phyloP scores from a whole-genome alignment of 768 basidiomycete species.

The Neoboletus magnificus region DNA sequence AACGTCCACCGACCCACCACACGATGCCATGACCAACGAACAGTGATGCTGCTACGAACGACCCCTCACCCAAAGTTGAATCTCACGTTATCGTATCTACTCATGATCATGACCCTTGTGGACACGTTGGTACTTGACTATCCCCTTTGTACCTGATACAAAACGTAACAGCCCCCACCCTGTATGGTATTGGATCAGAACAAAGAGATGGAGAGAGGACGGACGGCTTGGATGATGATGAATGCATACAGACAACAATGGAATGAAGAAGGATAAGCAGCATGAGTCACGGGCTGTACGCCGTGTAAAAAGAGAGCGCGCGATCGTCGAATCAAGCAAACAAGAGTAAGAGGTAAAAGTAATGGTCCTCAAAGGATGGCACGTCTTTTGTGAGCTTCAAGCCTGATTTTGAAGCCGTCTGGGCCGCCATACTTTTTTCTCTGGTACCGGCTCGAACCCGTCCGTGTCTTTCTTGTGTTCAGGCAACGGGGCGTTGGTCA shows the following conservation, averaged over 20 bases:
- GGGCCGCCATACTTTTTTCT: conserved; percentile 25
- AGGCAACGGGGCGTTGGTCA: conserved; percentile 30
- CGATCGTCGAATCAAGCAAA: not conserved
- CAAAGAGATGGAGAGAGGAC: not conserved
- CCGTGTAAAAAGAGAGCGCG: not conserved
- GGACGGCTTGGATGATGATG: not conserved
- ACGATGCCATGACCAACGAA: too few species aligned
- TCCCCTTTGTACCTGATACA: conserved; percentile 12
- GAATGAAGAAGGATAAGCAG: not conserved
- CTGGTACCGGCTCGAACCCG: conserved; percentile 63
- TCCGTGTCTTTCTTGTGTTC: conserved; percentile 56
- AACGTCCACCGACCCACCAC: not conserved
- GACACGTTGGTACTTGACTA: not conserved
- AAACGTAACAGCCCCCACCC: not conserved
- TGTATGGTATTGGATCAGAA: conserved; percentile 9
- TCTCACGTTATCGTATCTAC: not conserved
- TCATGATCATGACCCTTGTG: not conserved
- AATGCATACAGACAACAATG: not conserved
- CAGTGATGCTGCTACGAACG: too few species aligned
- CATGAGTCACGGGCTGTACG: too few species aligned
- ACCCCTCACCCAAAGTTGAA: conserved; percentile 7
- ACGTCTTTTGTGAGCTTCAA: not conserved
- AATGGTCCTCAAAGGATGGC: not conserved
- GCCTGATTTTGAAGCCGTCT: conserved; percentile 14
- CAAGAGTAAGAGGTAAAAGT: not conserved